Percentiles rank a stretch among this genome's conserved stretches.
phyloP scores from a whole-genome alignment of 2,329 filamentous ascomycete species.

The Penicillium sp. region DNA sequence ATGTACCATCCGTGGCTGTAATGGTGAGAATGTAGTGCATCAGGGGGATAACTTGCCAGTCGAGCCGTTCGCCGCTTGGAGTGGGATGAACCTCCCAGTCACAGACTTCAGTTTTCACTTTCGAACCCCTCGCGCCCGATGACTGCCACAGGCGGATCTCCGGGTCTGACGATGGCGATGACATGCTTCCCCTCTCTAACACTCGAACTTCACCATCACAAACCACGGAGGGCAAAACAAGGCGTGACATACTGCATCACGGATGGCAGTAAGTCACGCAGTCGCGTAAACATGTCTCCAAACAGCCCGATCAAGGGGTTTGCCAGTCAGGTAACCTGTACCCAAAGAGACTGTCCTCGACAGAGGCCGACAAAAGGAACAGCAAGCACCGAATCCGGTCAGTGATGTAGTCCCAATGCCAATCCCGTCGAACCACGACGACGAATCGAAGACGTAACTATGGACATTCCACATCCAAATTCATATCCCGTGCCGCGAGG shows the following conservation, averaged over 20 bases:
- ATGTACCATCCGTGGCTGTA: slow-evolving; percentile 23
- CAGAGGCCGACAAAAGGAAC: slow-evolving; percentile 12
- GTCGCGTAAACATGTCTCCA: slow-evolving; percentile 20
- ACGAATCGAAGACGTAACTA: slow-evolving; percentile 30
- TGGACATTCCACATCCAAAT: slow-evolving; percentile 40
- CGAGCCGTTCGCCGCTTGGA: slow-evolving; percentile 6
- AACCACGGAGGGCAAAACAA: slow-evolving; percentile 14
- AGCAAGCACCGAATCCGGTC: slow-evolving; percentile 17
- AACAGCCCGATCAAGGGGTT: slow-evolving; percentile 14
- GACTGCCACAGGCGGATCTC: slow-evolving; percentile 28
- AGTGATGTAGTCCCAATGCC: slow-evolving; percentile 6
- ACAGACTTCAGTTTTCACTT: slow-evolving; percentile 32
- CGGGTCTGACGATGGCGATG: slow-evolving; percentile 9
- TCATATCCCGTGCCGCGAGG: slow-evolving; percentile 48
- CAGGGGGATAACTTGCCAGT: background rate
- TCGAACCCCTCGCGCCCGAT: slow-evolving; percentile 20
- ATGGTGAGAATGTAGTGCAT: background rate
- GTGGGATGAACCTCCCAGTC: slow-evolving; percentile 22
- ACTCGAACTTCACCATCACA: slow-evolving; percentile 5
- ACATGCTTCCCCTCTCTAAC: background rate
- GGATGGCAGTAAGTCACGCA: slow-evolving; percentile 27
- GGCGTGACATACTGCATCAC: slow-evolving; percentile 30
- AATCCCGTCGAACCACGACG: slow-evolving; percentile 23
- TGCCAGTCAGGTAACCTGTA: slow-evolving; percentile 41
- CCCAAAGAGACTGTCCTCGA: slow-evolving; percentile 37